A percentile compares a stretch with the other conserved stretches of the same genome.
phyloP scores from a whole-genome alignment of 1,284 basidiomycete genomes.

The Bothia castanella region DNA sequence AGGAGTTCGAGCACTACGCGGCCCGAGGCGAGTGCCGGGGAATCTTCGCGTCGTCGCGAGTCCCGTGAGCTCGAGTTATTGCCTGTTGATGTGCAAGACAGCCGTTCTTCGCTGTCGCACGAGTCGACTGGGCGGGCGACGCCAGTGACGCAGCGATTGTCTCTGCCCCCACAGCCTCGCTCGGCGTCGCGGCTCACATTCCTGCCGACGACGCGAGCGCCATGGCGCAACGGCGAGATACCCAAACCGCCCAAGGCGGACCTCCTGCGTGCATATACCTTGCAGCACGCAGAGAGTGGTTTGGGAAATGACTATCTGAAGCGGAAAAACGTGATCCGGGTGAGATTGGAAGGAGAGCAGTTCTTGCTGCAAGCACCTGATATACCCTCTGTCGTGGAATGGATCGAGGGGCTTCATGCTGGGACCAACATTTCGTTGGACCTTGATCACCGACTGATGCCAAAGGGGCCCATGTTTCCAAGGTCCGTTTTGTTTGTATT shows the following conservation, averaged over 20 bases:
- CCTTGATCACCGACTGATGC: slow-evolving; percentile 87
- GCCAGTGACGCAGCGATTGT: slow-evolving; percentile 10
- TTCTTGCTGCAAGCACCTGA: slow-evolving; percentile 91
- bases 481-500: slow-evolving; percentile 46
- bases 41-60: slow-evolving; percentile 16
- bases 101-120: slow-evolving; percentile 24
- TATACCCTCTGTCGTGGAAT: slow-evolving; percentile 84
- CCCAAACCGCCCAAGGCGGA: slow-evolving; percentile 45
- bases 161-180: slow-evolving; percentile 14
- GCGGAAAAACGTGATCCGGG: slow-evolving; percentile 91
- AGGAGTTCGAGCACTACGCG: slow-evolving; percentile 16
- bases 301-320: slow-evolving; percentile 95
- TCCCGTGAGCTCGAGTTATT: slow-evolving; percentile 24
- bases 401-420: slow-evolving; percentile 96
- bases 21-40: slow-evolving; percentile 13
- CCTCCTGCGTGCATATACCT: slow-evolving; percentile 65
- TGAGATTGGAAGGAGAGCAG: slow-evolving; percentile 93
- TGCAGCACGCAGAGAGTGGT: slow-evolving; percentile 91
- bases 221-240: slow-evolving; percentile 23
- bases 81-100: slow-evolving; percentile 25
- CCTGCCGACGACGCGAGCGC: slow-evolving; percentile 15
- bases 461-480: slow-evolving; percentile 77
- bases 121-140: slow-evolving; percentile 16
- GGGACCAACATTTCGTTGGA: slow-evolving; percentile 92
- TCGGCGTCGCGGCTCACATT: slow-evolving; percentile 23